A percentile compares a stretch with the other conserved stretches of the same genome.
phyloP scores from a whole-genome alignment of 1,139 yeast species.

The Pneumocystis canis region DNA sequence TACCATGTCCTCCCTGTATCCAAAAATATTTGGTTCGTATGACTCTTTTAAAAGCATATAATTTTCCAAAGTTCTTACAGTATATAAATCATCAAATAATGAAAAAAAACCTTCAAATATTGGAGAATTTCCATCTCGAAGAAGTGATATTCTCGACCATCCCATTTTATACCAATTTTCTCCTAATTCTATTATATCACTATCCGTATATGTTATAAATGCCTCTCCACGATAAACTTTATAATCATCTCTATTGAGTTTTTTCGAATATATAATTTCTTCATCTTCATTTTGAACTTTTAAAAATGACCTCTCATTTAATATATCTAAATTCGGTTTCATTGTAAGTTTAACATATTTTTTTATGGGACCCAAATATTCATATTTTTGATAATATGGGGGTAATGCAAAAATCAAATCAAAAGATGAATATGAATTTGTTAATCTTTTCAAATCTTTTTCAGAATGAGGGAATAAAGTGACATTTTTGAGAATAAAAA shows the following conservation, averaged over 20 bases:
- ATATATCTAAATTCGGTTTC: not conserved
- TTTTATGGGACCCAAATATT: not conserved
- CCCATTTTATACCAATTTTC: not conserved
- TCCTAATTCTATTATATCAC: not conserved
- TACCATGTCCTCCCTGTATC: slow-evolving; percentile 8
- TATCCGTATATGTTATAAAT: not conserved
- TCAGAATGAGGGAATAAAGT: not conserved
- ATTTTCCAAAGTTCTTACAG: slow-evolving; percentile 7
- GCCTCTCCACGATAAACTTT: not conserved
- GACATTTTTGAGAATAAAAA: not conserved
- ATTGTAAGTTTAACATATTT: not conserved
- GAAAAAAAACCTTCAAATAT: slow-evolving; percentile 13
- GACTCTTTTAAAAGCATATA: slow-evolving; percentile 1
- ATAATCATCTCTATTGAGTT: not conserved
- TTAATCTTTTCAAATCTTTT: not conserved
- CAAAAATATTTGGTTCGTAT: slow-evolving; percentile 1
- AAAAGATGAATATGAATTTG: not conserved
- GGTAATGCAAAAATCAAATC: not conserved
- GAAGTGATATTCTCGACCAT: slow-evolving; percentile 3
- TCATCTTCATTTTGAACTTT: not conserved
- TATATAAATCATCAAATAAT: slow-evolving; percentile 7
- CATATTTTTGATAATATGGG: not conserved
- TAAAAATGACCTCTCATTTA: not conserved
- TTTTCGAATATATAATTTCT: not conserved
- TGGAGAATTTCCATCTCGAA: not conserved